Base-by-base conservation (phyloP, 2,329 filamentous ascomycete species). In the Botryotinia narcissicola region DNA sequence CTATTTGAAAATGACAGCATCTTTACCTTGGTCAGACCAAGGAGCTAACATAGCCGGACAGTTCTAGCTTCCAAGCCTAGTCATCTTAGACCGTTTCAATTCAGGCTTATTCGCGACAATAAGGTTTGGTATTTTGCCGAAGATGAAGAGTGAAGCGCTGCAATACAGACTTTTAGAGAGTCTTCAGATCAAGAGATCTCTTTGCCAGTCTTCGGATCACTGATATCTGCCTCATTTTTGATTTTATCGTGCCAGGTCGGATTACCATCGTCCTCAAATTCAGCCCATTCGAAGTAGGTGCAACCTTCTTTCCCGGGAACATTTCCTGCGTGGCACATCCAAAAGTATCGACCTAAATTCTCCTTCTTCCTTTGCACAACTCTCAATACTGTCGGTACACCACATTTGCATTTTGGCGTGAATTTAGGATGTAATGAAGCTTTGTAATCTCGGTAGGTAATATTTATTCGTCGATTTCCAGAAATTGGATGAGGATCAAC, bases 361-460 rank as follows among this genome's bases (percentile, higher is more conserved):
- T 92, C 92, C 77, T 87, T 90, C 82, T 92, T 94, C 79, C 87
- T 90, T 83, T 95, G 93, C 25, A 95, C 93, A 59, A 94, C 94
- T 61, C 94, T 86, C 75, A 98, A 83, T 14, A 92, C 85, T 46
- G 86, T 85, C 0, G 93, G 89, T 5, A 95, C 86, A 0, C 86
- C 86, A 78, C 95, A 98, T 48, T 85, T 86, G 81, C 96, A 99
- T 72, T 86, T 88, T 0, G 95, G 95, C 0, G 93, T 98, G 78
- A 88, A 86, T 2, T 86, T 87, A 0, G 96, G 95, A 80, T 96
- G 92, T 75, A 98, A 87, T 62, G 86, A 90, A 25, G 89, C 85
- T 64, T 92, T 91, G 82, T 97, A 98, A 83, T 93, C 91, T 10
- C 96, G 90, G 82, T 98, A 99, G 0, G 96, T 99, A 80, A 99